Conservation (phyloP, 306 rosid species). For the Quercus bicolor region DNA sequence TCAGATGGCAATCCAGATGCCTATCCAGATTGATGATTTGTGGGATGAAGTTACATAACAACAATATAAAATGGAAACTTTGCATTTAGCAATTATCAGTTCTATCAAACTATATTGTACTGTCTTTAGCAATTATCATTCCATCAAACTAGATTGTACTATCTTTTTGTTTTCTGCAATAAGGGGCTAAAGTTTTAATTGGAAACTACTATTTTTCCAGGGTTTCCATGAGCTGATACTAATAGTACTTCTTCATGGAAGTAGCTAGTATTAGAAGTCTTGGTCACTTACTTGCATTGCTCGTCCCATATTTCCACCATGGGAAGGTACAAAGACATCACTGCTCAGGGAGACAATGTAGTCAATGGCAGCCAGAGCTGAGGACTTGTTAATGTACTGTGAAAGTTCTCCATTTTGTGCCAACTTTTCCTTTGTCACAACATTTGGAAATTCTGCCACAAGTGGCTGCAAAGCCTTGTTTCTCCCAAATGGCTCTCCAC, state of each 20-base stretch:
- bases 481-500: slow-evolving; percentile 57
- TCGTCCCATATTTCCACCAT: slow-evolving; percentile 66
- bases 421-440: slow-evolving; percentile 48
- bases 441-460: slow-evolving; percentile 40
- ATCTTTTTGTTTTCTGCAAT: too few species aligned
- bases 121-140: too few species aligned
- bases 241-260: too few species aligned
- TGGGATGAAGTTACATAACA: background rate
- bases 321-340: slow-evolving; percentile 51
- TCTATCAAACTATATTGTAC: too few species aligned
- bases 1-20: too few species aligned
- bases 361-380: slow-evolving; percentile 61
- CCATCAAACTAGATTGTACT: too few species aligned
- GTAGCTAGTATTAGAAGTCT: background rate
- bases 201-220: too few species aligned
- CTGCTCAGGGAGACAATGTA: slow-evolving; percentile 55
- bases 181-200: background rate
- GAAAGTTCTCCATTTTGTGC: slow-evolving; percentile 45
- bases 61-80: too few species aligned
- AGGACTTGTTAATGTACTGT: slow-evolving; percentile 40
- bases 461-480: slow-evolving; percentile 46
- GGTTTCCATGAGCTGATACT: too few species aligned
- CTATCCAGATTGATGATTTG: background rate
- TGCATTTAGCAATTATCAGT: too few species aligned
- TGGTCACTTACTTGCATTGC: slow-evolving; percentile 38